Evolutionary conservation across 345 rosid genomes (phyloP).

Genomic region (Brassica juncea): DNA sequence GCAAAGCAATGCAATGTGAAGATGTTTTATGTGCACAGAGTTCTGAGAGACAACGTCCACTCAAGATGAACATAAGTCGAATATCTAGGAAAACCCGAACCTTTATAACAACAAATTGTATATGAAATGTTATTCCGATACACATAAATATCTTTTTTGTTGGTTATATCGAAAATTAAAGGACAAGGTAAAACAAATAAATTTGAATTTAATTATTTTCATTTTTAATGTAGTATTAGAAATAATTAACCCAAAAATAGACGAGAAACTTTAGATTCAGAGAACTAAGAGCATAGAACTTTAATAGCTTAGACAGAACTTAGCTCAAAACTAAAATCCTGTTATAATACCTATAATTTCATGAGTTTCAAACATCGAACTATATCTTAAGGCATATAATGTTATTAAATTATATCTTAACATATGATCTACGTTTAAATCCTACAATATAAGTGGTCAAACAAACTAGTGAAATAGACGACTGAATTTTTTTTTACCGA

Average conservation of each 20-base stretch:
- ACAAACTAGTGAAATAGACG: slow-evolving; percentile 27
- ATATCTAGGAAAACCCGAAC: neutral
- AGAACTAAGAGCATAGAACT: neutral
- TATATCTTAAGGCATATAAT: neutral
- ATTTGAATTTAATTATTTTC: too few relatives aligned
- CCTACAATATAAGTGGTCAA: neutral
- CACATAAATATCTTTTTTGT: too few relatives aligned
- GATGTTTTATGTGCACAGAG: neutral
- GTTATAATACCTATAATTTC: neutral
- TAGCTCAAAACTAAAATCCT: neutral
- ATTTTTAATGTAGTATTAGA: neutral
- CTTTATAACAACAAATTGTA: neutral
- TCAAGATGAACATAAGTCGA: neutral
- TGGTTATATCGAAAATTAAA: too few relatives aligned
- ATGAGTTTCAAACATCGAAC: neutral
- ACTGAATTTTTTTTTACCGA: neutral
- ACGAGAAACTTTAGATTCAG: neutral
- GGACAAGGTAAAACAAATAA: neutral
- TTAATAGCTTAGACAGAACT: neutral
- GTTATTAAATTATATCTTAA: neutral
- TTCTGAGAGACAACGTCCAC: neutral
- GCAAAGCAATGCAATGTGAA: neutral
- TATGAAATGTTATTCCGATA: neutral
- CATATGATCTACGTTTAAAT: neutral
- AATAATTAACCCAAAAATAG: neutral